These are phyloP conservation scores for Monoraphidium neglectum DNA, from an alignment of 139 green algal genomes.

Conservation along the genomic window DNA sequence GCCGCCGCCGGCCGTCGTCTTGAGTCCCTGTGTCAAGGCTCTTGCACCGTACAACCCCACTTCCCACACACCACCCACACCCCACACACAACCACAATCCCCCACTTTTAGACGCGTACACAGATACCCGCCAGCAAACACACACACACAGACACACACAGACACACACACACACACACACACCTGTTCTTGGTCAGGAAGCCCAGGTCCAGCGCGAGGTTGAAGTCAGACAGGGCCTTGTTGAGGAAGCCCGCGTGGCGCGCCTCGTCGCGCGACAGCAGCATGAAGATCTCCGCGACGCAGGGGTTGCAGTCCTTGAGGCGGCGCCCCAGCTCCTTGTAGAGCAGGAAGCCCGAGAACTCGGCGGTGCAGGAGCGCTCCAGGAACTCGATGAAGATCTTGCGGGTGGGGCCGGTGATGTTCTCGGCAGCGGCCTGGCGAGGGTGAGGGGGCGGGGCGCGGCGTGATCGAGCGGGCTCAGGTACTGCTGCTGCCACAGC, in stretches of 20 bases:
- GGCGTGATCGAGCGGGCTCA: too few species aligned
- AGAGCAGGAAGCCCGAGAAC: slow-evolving; percentile 99
- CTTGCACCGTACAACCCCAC: too few species aligned
- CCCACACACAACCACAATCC: background rate
- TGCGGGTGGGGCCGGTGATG: slow-evolving; percentile 64
- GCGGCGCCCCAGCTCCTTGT: slow-evolving; percentile 98
- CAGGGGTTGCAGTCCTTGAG: slow-evolving; percentile 93
- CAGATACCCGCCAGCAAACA: too few species aligned
- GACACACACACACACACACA: too few species aligned
- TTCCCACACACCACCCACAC: background rate
- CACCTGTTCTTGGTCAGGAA: slow-evolving; percentile 98
- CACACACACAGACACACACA: too few species aligned
- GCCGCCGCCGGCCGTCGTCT: too few species aligned
- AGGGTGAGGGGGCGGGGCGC: too few species aligned
- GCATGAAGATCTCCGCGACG: slow-evolving; percentile 93
- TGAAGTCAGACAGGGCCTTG: slow-evolving; percentile 81
- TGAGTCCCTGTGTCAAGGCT: too few species aligned
- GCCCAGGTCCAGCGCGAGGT: slow-evolving; percentile 93
- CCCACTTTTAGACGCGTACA: slow-evolving; percentile 15
- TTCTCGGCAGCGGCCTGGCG: slow-evolving; percentile 25
- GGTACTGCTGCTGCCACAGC: too few species aligned
- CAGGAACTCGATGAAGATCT: slow-evolving; percentile 99
- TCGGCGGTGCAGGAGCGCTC: slow-evolving; percentile 99
- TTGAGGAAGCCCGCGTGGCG: slow-evolving; percentile 99
- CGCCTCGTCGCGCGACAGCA: slow-evolving; percentile 98